Evolutionary conservation across 768 basidiomycete genomes (phyloP).

Genomic region (Chalciporus chontae): DNA sequence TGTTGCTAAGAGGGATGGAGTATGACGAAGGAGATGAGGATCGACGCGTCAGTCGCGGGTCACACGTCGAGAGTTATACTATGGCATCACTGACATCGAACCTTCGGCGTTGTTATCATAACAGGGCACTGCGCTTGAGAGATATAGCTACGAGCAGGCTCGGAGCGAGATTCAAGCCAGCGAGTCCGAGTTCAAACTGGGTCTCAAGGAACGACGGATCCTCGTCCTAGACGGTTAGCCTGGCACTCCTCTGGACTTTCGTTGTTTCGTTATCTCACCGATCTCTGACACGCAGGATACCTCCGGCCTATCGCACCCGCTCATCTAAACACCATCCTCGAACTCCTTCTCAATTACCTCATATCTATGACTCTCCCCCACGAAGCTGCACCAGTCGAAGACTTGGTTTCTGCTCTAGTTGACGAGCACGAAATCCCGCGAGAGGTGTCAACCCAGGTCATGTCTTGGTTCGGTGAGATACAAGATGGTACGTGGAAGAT

Average conservation of each 20-base stretch:
- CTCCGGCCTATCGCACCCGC: slow-evolving; percentile 69
- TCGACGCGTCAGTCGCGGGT: slow-evolving; percentile 21
- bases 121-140: slow-evolving; percentile 44
- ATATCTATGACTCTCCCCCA: slow-evolving; percentile 58
- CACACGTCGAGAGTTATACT: neutral
- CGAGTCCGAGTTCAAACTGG: slow-evolving; percentile 64
- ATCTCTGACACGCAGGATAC: slow-evolving; percentile 40
- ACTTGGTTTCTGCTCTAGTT: slow-evolving; percentile 57
- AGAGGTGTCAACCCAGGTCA: slow-evolving; percentile 60
- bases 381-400: slow-evolving; percentile 51
- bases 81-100: neutral
- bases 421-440: slow-evolving; percentile 71
- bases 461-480: slow-evolving; percentile 79
- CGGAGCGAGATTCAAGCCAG: slow-evolving; percentile 74
- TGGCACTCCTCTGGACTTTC: too few species aligned
- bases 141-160: slow-evolving; percentile 52
- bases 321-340: slow-evolving; percentile 69
- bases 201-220: slow-evolving; percentile 65
- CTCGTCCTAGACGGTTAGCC: slow-evolving; percentile 50
- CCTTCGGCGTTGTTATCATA: neutral
- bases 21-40: slow-evolving; percentile 67
- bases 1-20: slow-evolving; percentile 57
- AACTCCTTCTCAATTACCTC: slow-evolving; percentile 70
- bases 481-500: slow-evolving; percentile 59
- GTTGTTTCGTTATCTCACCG: slow-evolving; percentile 36